Evolutionary conservation across 306 rosid genomes (phyloP).

Genomic region (Ziziphus jujuba): DNA sequence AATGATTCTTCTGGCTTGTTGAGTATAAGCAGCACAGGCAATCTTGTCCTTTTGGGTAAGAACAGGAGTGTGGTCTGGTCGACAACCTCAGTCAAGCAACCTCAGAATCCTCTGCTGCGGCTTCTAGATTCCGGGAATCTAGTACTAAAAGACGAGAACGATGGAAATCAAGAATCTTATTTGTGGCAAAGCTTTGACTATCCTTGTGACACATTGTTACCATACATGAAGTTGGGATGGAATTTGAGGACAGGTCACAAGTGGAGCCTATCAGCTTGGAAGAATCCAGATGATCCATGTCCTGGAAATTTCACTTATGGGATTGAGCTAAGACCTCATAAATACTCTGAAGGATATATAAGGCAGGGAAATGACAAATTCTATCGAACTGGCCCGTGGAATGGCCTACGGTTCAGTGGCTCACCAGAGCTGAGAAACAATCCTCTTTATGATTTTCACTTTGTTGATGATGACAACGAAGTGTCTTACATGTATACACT

Average conservation of each 20-base stretch:
- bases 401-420: conserved; percentile 42
- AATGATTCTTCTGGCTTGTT: conserved; percentile 40
- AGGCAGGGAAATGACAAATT: conserved; percentile 29
- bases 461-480: conserved; percentile 40
- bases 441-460: conserved; percentile 31
- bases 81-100: conserved; percentile 11
- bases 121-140: conserved; percentile 56
- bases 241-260: conserved; percentile 38
- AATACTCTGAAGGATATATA: conserved; percentile 36
- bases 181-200: conserved; percentile 71
- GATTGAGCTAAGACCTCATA: conserved; percentile 16
- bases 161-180: conserved; percentile 19
- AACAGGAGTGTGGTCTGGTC: conserved; percentile 41
- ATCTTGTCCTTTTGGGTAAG: conserved; percentile 19
- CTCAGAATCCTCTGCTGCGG: conserved; percentile 26
- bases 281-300: conserved; percentile 47
- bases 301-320: conserved; percentile 42
- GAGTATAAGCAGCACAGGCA: conserved; percentile 18
- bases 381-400: conserved; percentile 50
- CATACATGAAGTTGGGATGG: conserved; percentile 62
- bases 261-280: conserved; percentile 41
- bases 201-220: conserved; percentile 57
- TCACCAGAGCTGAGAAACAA: conserved; percentile 27
- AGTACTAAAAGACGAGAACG: conserved; percentile 37
- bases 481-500: conserved; percentile 41